Percentiles rank a stretch among this genome's conserved stretches.
Conservation (phyloP, 306 rosid species). For the Mimosa pudica region DNA sequence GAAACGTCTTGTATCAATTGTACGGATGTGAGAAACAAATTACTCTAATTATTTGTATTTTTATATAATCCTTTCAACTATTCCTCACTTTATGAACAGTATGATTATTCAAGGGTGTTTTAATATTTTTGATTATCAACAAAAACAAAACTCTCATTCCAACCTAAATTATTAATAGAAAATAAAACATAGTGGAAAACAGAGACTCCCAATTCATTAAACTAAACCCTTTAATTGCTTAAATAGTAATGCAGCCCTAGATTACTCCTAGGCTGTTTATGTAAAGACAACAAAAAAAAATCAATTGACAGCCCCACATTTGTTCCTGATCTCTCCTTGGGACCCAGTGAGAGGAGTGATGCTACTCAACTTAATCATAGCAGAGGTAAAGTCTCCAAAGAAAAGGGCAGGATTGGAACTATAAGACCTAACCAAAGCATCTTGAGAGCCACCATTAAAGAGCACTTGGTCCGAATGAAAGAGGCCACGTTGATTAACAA, state of each 20-base stretch:
- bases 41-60: too few relatives aligned
- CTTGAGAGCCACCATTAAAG: slow-evolving; percentile 60
- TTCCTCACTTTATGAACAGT: too few relatives aligned
- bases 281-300: not conserved
- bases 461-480: slow-evolving; percentile 81
- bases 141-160: not conserved
- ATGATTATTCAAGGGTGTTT: too few relatives aligned
- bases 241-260: not conserved
- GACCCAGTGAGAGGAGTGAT: slow-evolving; percentile 69
- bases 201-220: not conserved
- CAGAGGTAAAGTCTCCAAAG: slow-evolving; percentile 58
- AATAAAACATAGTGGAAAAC: not conserved
- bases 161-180: too few relatives aligned
- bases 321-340: slow-evolving; percentile 63
- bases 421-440: slow-evolving; percentile 57
- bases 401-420: slow-evolving; percentile 41
- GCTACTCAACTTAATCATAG: slow-evolving; percentile 71
- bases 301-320: slow-evolving; percentile 65
- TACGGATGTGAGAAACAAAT: too few relatives aligned
- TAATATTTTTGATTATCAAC: too few relatives aligned
- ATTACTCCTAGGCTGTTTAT: not conserved
- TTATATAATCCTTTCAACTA: too few relatives aligned
- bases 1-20: too few relatives aligned
- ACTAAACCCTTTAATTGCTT: not conserved
- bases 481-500: slow-evolving; percentile 57